Evolutionary conservation across 164 flowering plant species (phyloP), one percentile per base, ranked within the genome.

Genomic region (Euptelea pleiosperma): DNA sequence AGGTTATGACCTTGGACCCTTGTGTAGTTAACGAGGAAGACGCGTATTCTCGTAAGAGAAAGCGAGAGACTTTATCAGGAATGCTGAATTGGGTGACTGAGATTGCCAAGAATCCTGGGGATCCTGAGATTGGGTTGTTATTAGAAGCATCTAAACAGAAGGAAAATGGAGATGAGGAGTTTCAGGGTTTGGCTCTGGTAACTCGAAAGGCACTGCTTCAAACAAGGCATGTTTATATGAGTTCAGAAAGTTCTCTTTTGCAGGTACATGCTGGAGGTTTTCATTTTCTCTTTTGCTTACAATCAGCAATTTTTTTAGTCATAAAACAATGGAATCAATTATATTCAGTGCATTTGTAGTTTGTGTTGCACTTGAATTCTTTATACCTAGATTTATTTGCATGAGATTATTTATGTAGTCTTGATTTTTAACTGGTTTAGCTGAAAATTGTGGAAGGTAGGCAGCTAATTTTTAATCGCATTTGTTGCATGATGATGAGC

Each of bases 91-190:
- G 95, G 97, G 44, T 90, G 35, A 67, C 19, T 19, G 58, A 55
- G 52, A 57, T 74, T 64, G 89, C 95, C 0, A 80, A 64, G 71
- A 60, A 75, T 52, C 95, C 97, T 12, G 62, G 84, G 61, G 71
- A 78, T 75, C 74, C 82, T 44, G 60, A 25, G 0, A 52, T 71
- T 55, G 76, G 66, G 18, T 52, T 45, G 18, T 33, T 80, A 40
- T 79, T 82, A 2, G 88, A 84, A 49, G 69, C 44, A 33, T 71
- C 77, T 31, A 69, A 69, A 44, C 75, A 82, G 82, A 74, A 70
- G 35, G 57, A 16, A 31, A 52, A 47, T 65, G 78, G 79, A 25
- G 67, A 51, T 28, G 77, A 69, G 28, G 71, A 67, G 52, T 22
- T 22, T 0, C 81, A 81, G 86, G 72, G 69, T 72, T 83, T 80